These are phyloP conservation scores for Lavandula angustifolia DNA, from an alignment of 257 asterid species.

Conservation along the genomic window DNA sequence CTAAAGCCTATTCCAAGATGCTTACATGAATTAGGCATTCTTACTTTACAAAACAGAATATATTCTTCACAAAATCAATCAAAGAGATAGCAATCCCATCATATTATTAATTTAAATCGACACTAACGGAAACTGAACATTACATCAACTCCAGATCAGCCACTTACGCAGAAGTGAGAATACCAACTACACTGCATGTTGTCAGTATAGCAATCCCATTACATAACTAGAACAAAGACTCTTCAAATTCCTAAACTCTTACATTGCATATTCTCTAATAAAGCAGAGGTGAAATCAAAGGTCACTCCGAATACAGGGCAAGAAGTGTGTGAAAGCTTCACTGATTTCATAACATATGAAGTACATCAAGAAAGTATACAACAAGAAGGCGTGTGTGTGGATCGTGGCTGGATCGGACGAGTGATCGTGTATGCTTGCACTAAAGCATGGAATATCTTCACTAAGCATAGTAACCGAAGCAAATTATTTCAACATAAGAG, in stretches of 20 bases:
- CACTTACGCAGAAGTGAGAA: no score
- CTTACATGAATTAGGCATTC: not conserved
- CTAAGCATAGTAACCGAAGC: slow-evolving; percentile 21
- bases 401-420: slow-evolving; percentile 3
- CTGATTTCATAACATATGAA: not conserved
- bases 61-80: not conserved
- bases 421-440: slow-evolving; percentile 25
- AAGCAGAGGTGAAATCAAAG: not conserved
- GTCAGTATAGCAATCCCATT: no score
- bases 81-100: slow-evolving; percentile 10
- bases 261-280: slow-evolving; percentile 7
- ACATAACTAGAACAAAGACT: not conserved
- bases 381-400: slow-evolving; percentile 18
- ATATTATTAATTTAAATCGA: no score
- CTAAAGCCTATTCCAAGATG: slow-evolving; percentile 12
- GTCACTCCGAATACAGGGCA: no score
- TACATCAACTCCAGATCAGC: no score
- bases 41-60: not conserved
- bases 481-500: slow-evolving; percentile 28
- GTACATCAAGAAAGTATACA: slow-evolving; percentile 6
- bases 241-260: not conserved
- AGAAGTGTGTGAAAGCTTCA: not conserved
- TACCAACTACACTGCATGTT: no score
- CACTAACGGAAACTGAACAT: not conserved
- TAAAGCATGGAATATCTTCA: slow-evolving; percentile 35